Evolutionary conservation across 2,329 filamentous ascomycete genomes (phyloP), one percentile per base, ranked within the genome.

Genomic region (Pseudogymnoascus sp.): DNA sequence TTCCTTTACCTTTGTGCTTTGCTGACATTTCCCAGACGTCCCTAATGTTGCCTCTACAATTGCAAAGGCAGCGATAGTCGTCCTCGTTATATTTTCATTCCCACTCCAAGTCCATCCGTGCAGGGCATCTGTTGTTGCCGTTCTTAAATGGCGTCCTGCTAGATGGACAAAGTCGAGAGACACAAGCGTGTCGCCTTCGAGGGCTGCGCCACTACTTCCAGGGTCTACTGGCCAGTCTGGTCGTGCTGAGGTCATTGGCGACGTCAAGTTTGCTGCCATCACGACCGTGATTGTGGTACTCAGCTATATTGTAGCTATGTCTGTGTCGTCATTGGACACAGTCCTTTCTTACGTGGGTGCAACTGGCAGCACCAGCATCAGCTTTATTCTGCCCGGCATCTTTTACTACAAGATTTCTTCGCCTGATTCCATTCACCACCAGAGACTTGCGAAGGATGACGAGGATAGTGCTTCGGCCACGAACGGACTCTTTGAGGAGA

Each of bases 401-500:
- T 99, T 99, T 75, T 99, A 97, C 76, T 99, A 97, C 78, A 97
- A 97, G 77, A 97, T 99, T 65, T 96, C 91, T 11, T 86, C 91
- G 23, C 95, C 95, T 0, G 89, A 96, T 63, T 93, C 90, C 51
- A 83, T 87, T 29, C 86, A 93, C 67, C 92, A 97, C 70, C 93
- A 96, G 73, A 85, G 89, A 12, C 79, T 97, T 8, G 80, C 91
- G 67, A 97, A 97, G 74, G 92, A 95, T 71, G 91, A 97, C 68
- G 95, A 97, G 70, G 90, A 93, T 67, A 80, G 83, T 39, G 88
- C 89, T 60, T 81, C 81, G 26, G 80, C 81, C 7, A 78, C 77
- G 16, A 80, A 79, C 1, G 69, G 68, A 2, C 54, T 66, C 14
- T 57, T 64, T 60, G 64, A 60, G 16, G 71, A 74, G 60, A 74